Percentiles rank a stretch among this genome's conserved stretches.
phyloP scores from a whole-genome alignment of 306 rosid genomes.

The Corylus avellana region DNA sequence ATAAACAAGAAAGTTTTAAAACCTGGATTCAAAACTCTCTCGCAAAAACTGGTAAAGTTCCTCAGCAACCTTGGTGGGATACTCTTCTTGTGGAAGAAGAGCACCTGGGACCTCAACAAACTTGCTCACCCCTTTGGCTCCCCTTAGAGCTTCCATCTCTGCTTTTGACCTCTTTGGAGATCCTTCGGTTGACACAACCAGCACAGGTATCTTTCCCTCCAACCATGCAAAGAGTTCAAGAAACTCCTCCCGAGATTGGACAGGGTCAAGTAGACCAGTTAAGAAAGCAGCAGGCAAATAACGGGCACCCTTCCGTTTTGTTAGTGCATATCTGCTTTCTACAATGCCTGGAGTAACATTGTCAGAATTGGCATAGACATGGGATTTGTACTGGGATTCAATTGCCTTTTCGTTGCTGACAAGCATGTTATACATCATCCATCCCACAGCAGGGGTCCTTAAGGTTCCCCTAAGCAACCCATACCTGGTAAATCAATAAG shows the following conservation, averaged over 20 bases:
- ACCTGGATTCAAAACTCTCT: constrained; percentile 42
- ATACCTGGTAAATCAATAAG: constrained; percentile 53
- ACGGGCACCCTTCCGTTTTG: constrained; percentile 83
- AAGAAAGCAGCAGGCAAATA: constrained; percentile 89
- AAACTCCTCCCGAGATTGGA: constrained; percentile 79
- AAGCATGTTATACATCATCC: constrained; percentile 96
- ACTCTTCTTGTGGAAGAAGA: constrained; percentile 97
- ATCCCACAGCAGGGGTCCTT: constrained; percentile 93
- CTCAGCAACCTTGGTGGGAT: constrained; percentile 67
- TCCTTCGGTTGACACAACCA: constrained; percentile 71
- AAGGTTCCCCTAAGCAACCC: constrained; percentile 86
- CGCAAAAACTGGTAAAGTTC: constrained; percentile 80
- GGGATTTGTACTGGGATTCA: constrained; percentile 90
- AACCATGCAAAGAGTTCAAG: constrained; percentile 70
- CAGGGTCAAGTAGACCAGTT: constrained; percentile 80
- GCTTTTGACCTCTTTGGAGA: constrained; percentile 95
- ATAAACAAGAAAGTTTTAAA: constrained; percentile 16
- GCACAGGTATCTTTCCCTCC: constrained; percentile 64
- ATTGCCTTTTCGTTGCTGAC: constrained; percentile 91
- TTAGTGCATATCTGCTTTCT: constrained; percentile 75
- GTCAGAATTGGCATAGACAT: constrained; percentile 82
- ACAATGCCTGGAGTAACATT: constrained; percentile 76
- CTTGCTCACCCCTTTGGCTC: constrained; percentile 83
- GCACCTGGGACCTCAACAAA: constrained; percentile 91
- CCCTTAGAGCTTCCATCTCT: constrained; percentile 92